Evolutionary conservation across 176 grass and related monocot species (phyloP).

Genomic region (Zea luxurians): DNA sequence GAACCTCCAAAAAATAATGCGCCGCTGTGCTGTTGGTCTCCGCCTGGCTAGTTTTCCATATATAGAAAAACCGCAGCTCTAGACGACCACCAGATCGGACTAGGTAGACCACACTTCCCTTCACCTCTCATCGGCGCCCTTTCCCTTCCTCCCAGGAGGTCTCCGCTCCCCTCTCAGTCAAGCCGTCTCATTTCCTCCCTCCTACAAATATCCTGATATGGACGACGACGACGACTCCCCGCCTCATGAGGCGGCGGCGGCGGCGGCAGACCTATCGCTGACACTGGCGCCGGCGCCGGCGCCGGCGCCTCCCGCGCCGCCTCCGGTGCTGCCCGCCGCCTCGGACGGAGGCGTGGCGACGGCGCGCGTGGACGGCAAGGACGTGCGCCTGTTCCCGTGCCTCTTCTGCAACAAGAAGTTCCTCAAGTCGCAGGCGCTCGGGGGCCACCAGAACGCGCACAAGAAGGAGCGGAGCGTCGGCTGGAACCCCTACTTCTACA

Average conservation of each 20-base stretch:
- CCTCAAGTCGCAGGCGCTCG: slow-evolving; percentile 87
- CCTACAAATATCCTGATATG: slow-evolving; percentile 20
- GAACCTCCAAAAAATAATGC: neutral
- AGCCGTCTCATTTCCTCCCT: neutral
- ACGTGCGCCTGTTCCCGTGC: slow-evolving; percentile 89
- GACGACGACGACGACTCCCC: slow-evolving; percentile 29
- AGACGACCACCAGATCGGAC: neutral
- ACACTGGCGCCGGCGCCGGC: slow-evolving; percentile 38
- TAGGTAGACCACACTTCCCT: neutral
- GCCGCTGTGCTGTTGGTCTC: slow-evolving; percentile 1
- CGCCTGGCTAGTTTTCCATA: slow-evolving; percentile 43
- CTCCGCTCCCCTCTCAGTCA: neutral
- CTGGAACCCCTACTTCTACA: slow-evolving; percentile 81
- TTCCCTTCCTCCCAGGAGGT: too few species aligned
- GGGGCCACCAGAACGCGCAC: slow-evolving; percentile 94
- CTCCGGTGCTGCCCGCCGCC: neutral
- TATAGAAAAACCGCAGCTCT: slow-evolving; percentile 44
- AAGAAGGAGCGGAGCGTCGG: slow-evolving; percentile 89
- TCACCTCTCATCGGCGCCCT: neutral
- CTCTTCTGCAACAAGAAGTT: slow-evolving; percentile 99
- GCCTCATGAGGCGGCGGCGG: neutral
- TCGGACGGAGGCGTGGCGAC: neutral
- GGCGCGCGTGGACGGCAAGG: slow-evolving; percentile 50
- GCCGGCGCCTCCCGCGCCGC: neutral
- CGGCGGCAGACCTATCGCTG: slow-evolving; percentile 56